Percentiles rank a stretch among this genome's conserved stretches.
phyloP scores from a whole-genome alignment of 495 filamentous ascomycete species.

The Podospora pseudoanserina region DNA sequence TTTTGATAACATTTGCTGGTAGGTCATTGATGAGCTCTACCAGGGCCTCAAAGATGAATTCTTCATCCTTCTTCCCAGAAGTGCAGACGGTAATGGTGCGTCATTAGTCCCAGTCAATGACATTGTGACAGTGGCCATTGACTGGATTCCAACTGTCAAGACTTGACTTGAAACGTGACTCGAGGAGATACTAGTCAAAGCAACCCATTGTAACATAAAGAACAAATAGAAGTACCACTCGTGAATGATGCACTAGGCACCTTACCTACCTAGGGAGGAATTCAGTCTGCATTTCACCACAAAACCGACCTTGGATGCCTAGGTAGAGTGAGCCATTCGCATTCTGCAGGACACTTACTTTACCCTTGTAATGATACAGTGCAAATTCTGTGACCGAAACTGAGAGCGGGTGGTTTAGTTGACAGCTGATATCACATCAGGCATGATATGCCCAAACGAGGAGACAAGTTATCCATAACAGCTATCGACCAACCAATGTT shows the following conservation, averaged over 20 bases:
- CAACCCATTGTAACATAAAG: background rate
- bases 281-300: no score
- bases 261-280: background rate
- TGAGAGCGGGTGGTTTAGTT: no score
- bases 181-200: background rate
- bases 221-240: background rate
- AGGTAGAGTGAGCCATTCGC: no score
- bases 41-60: conserved; percentile 8
- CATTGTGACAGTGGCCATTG: background rate
- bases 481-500: no score
- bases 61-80: background rate
- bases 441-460: no score
- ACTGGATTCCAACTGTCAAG: conserved; percentile 1
- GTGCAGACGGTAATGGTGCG: background rate
- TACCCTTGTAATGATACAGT: no score
- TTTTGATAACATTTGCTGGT: background rate
- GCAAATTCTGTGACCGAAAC: no score
- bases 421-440: no score
- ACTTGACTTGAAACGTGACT: background rate
- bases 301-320: no score
- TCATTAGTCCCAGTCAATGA: background rate
- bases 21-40: conserved; percentile 6
- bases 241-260: background rate
- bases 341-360: no score
- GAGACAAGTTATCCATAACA: no score